Conservation (phyloP, 164 flowering plant genomes). For the Liquidambar formosana region DNA sequence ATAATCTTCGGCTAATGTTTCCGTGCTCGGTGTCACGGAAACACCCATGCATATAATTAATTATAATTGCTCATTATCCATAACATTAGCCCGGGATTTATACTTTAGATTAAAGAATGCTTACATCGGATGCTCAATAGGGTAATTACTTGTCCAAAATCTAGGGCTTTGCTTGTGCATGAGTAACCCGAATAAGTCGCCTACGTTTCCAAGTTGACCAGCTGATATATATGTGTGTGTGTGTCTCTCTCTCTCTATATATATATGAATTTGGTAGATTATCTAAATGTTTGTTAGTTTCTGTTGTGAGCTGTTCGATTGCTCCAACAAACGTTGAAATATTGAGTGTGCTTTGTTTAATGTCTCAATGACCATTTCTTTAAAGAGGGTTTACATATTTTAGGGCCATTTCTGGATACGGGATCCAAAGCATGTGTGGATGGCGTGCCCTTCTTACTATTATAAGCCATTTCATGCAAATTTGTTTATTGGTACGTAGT, state of each 20-base stretch:
- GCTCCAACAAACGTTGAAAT: slow-evolving; percentile 35
- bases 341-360: slow-evolving; percentile 2
- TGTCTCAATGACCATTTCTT: not conserved
- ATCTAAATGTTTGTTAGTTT: slow-evolving; percentile 13
- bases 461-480: slow-evolving; percentile 6
- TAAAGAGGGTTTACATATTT: not conserved
- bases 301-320: slow-evolving; percentile 18
- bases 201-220: slow-evolving; percentile 24
- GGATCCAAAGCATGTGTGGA: slow-evolving; percentile 27
- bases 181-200: slow-evolving; percentile 17
- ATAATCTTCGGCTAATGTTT: slow-evolving; percentile 25
- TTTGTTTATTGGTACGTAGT: slow-evolving; percentile 9
- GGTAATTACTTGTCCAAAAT: slow-evolving; percentile 29
- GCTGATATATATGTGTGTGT: not conserved
- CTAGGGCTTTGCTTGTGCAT: slow-evolving; percentile 27
- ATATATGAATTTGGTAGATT: slow-evolving; percentile 7
- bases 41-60: slow-evolving; percentile 7
- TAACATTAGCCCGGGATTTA: not conserved
- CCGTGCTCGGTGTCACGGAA: slow-evolving; percentile 27
- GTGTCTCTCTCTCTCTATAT: too few relatives aligned
- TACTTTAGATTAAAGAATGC: slow-evolving; percentile 3
- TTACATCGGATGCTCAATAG: slow-evolving; percentile 12
- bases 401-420: slow-evolving; percentile 14
- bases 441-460: not conserved
- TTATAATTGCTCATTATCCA: not conserved